Evolutionary conservation across 2,329 filamentous ascomycete genomes (phyloP).

Genomic region (Pseudogymnoascus sp.): DNA sequence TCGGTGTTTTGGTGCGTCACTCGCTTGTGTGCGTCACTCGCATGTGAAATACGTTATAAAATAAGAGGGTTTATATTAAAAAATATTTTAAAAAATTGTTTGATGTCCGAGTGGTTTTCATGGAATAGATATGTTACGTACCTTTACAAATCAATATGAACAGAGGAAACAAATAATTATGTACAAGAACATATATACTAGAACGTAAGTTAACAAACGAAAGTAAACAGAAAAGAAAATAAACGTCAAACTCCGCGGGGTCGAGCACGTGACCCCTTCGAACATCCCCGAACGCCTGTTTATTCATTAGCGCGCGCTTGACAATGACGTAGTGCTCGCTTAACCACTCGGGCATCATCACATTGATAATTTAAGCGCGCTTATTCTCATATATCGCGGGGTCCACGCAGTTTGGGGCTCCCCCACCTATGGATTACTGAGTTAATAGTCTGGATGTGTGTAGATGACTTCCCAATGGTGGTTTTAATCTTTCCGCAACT

Average conservation of each 20-base stretch:
- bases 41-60: too few relatives aligned
- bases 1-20: too few relatives aligned
- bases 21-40: too few relatives aligned
- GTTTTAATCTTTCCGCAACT: background rate
- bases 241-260: background rate
- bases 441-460: background rate
- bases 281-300: background rate
- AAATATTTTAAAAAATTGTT: conserved; percentile 1
- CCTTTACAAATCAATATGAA: too few relatives aligned
- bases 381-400: background rate
- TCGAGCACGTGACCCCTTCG: background rate
- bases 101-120: background rate
- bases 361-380: background rate
- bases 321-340: background rate
- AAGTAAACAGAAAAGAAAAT: background rate
- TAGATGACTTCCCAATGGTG: background rate
- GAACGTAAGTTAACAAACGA: too few relatives aligned
- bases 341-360: background rate
- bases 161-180: too few relatives aligned
- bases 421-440: background rate
- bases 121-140: background rate
- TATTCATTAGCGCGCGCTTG: background rate
- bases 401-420: background rate
- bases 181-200: background rate
- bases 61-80: too few relatives aligned